phyloP scores from a whole-genome alignment of 305 asterid genomes.

The Coffea humblotiana region DNA sequence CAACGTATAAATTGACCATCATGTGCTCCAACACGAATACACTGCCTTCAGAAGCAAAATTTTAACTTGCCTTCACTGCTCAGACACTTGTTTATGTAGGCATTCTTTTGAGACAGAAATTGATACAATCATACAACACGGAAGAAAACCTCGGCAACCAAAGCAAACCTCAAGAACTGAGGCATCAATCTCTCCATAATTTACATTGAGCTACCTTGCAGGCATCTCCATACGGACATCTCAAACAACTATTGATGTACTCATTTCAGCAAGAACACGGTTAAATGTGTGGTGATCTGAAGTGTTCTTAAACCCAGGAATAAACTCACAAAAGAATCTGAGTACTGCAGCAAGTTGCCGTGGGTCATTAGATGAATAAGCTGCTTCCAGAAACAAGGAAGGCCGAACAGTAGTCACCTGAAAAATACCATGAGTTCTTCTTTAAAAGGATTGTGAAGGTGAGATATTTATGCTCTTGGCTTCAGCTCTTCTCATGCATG shows the following conservation, averaged over 20 bases:
- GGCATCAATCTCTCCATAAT: neutral
- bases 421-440: constrained; percentile 13
- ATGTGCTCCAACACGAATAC: neutral
- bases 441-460: neutral
- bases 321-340: constrained; percentile 83
- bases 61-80: neutral
- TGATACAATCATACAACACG: neutral
- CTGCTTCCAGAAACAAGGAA: constrained; percentile 87
- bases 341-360: constrained; percentile 84
- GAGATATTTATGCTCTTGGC: neutral
- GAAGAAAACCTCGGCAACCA: neutral
- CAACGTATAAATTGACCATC: neutral
- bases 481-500: neutral
- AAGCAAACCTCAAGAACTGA: neutral
- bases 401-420: constrained; percentile 90
- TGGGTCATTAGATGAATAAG: constrained; percentile 69
- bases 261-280: constrained; percentile 58
- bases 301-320: constrained; percentile 76
- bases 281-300: constrained; percentile 59
- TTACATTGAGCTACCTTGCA: no score
- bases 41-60: neutral
- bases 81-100: neutral
- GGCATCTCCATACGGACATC: neutral
- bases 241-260: constrained; percentile 32
- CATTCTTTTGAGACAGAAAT: neutral